These are phyloP conservation scores for Auricularia sp. DNA, from an alignment of 768 basidiomycete species.

Conservation along the genomic window DNA sequence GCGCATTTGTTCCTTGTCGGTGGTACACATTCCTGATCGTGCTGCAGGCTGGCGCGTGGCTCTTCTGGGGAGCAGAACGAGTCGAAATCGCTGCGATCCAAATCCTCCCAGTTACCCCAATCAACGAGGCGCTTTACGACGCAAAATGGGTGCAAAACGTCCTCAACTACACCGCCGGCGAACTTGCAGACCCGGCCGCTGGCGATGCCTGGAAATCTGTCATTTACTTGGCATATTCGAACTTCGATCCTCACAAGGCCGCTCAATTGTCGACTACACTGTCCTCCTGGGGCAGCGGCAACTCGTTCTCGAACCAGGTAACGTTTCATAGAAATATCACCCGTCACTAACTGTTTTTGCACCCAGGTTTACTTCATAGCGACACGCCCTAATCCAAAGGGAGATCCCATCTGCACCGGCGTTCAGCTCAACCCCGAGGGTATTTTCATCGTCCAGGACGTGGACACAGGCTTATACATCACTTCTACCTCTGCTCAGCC, in stretches of 20 bases:
- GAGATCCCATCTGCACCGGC: constrained; percentile 13
- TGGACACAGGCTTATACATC: constrained; percentile 16
- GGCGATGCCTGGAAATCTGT: constrained; percentile 27
- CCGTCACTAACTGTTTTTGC: neutral
- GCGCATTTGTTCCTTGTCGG: constrained; percentile 7
- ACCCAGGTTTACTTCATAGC: constrained; percentile 22
- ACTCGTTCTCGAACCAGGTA: constrained; percentile 19
- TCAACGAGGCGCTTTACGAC: constrained; percentile 26
- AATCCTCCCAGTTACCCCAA: constrained; percentile 26
- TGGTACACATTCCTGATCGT: neutral
- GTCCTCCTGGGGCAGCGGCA: constrained; percentile 25
- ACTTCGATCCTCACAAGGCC: constrained; percentile 19
- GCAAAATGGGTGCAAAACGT: constrained; percentile 21
- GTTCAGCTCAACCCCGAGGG: constrained; percentile 19
- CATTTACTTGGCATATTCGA: constrained; percentile 26
- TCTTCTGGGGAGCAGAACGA: constrained; percentile 25
- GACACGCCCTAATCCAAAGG: constrained; percentile 19
- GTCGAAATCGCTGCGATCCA: constrained; percentile 24
- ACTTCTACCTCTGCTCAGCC: constrained; percentile 13
- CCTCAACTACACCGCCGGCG: constrained; percentile 18
- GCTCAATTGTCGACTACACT: constrained; percentile 20
- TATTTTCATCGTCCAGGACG: constrained; percentile 20
- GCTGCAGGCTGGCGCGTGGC: neutral
- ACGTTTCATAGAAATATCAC: neutral
- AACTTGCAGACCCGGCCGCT: constrained; percentile 13